phyloP scores from a whole-genome alignment of 371 early-diverging fungal genomes.

The Mortierella sp. region DNA sequence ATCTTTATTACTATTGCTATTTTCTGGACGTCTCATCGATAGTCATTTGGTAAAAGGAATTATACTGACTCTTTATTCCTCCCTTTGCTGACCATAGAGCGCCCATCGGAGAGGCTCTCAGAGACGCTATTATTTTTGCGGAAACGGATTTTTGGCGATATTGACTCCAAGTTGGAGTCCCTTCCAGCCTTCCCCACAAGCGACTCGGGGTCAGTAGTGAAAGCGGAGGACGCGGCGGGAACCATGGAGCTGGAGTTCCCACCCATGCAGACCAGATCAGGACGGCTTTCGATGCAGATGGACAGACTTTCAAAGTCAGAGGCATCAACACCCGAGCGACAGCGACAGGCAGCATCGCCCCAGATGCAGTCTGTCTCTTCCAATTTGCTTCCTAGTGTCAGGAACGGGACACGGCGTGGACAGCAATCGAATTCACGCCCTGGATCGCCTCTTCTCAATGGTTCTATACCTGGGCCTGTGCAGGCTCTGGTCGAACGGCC shows the following conservation, averaged over 20 bases:
- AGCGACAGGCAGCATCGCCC: neutral
- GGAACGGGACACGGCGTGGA: neutral
- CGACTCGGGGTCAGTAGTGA: conserved; percentile 20
- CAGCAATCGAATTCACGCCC: neutral
- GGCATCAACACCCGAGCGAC: conserved; percentile 7
- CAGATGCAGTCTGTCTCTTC: neutral
- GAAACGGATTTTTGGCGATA: conserved; percentile 33
- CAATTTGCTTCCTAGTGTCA: neutral
- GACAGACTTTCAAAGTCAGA: conserved; percentile 3
- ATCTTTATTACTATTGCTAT: neutral
- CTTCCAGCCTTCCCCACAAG: conserved; percentile 22
- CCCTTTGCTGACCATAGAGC: neutral
- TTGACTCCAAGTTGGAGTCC: conserved; percentile 21
- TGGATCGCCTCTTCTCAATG: conserved; percentile 4
- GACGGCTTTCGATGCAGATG: conserved; percentile 7
- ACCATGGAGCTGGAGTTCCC: conserved; percentile 15
- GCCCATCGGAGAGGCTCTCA: conserved; percentile 25
- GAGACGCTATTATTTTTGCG: conserved; percentile 31
- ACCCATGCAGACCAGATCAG: conserved; percentile 1
- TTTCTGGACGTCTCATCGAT: neutral
- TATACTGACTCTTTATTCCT: neutral
- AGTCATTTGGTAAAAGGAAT: neutral
- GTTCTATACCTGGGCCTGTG: neutral
- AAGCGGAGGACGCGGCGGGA: neutral
- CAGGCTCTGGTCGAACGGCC: conserved; percentile 17